Evolutionary conservation across 345 rosid genomes (phyloP).

Genomic region (Corchorus capsularis): DNA sequence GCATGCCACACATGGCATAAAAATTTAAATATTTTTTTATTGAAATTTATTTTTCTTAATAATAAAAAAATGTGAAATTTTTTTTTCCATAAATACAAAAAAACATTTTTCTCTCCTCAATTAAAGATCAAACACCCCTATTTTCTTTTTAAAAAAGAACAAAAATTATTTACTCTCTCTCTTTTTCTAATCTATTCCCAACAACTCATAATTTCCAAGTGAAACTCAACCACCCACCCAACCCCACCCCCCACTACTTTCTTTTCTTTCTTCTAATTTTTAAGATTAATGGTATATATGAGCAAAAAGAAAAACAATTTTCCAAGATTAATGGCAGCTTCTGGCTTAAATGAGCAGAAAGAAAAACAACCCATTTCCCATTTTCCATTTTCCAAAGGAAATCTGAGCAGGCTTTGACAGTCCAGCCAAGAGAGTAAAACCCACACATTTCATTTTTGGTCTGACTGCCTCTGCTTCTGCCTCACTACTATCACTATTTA

Average conservation of each 20-base stretch:
- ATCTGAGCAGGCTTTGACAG: conserved; percentile 40
- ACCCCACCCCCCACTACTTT: too few relatives aligned
- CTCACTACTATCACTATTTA: conserved; percentile 49
- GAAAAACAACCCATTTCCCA: conserved; percentile 43
- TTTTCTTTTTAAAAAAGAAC: conserved; percentile 20
- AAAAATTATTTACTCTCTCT: conserved; percentile 11
- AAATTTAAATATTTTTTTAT: too few relatives aligned
- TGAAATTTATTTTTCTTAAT: too few relatives aligned
- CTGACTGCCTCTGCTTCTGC: conserved; percentile 19
- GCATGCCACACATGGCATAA: too few relatives aligned
- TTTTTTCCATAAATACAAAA: too few relatives aligned
- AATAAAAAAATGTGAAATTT: too few relatives aligned
- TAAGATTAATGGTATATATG: too few relatives aligned
- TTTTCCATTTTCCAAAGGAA: conserved; percentile 40
- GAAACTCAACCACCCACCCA: background rate
- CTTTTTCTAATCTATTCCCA: conserved; percentile 40
- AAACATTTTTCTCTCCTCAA: too few relatives aligned
- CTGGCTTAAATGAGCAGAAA: conserved; percentile 26
- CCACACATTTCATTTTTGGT: conserved; percentile 14
- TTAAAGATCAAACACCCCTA: background rate
- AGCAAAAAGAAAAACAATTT: background rate
- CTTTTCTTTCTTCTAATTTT: conserved; percentile 2
- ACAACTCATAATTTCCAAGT: background rate
- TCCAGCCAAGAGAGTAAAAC: conserved; percentile 28
- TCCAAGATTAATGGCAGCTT: background rate